Percentiles rank a stretch among this genome's conserved stretches.
Evolutionary conservation across 768 basidiomycete species (phyloP).

Genomic region (Boletales sp.): DNA sequence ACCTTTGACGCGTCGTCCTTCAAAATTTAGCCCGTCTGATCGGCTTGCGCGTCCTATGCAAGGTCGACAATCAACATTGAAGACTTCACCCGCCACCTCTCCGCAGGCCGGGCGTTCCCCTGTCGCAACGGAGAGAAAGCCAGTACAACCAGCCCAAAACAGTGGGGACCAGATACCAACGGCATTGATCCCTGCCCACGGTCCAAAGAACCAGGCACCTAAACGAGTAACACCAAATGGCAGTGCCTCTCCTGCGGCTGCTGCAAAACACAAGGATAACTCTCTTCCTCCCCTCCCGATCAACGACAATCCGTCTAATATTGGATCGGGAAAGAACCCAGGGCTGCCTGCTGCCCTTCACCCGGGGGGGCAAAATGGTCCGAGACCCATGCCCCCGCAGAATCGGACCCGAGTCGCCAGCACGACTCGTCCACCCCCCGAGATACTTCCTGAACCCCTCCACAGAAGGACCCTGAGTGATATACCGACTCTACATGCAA

Average conservation of each 20-base stretch:
- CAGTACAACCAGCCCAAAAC: conserved; percentile 1
- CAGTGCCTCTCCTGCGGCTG: conserved; percentile 2
- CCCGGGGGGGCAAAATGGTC: conserved; percentile 30
- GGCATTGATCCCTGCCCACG: conserved; percentile 23
- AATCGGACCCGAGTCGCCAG: conserved; percentile 11
- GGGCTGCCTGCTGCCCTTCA: conserved; percentile 42
- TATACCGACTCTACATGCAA: conserved; percentile 7
- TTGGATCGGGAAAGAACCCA: conserved; percentile 16
- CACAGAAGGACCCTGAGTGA: conserved; percentile 14
- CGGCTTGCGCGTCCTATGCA: conserved; percentile 44
- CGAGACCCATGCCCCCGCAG: conserved; percentile 17
- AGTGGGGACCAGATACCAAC: conserved; percentile 13
- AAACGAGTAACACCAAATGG: conserved; percentile 4
- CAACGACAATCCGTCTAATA: conserved; percentile 18
- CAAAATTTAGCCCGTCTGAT: conserved; percentile 51
- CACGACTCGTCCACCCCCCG: conserved; percentile 8
- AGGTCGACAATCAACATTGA: conserved; percentile 17
- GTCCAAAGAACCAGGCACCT: conserved; percentile 6
- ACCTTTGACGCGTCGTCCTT: conserved; percentile 48
- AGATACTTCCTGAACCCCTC: conserved; percentile 3
- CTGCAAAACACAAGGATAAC: conserved; percentile 23
- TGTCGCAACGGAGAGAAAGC: conserved; percentile 7
- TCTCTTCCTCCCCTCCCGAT: conserved; percentile 42
- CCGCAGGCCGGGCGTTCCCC: conserved; percentile 11
- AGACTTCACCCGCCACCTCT: conserved; percentile 11